Evolutionary conservation across 768 basidiomycete genomes (phyloP).

Genomic region (Tremella fuciformis): DNA sequence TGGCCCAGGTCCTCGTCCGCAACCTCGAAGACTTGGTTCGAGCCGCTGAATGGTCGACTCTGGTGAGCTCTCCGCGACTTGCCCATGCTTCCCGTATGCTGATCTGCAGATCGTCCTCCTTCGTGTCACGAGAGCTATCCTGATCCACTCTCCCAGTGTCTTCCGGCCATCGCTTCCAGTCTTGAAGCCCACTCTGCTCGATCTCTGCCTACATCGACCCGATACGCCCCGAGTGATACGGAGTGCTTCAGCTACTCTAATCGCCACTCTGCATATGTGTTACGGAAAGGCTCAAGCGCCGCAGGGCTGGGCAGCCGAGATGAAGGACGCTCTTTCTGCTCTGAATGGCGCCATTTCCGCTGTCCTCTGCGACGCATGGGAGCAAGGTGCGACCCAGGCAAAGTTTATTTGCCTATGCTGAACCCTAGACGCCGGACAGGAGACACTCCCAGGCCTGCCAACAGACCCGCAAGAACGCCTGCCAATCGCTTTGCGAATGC

Average conservation of each 20-base stretch:
- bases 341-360: constrained; percentile 23
- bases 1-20: constrained; percentile 16
- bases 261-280: constrained; percentile 30
- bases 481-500: constrained; percentile 20
- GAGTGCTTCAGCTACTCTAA: constrained; percentile 17
- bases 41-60: neutral
- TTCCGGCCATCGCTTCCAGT: constrained; percentile 43
- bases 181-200: constrained; percentile 28
- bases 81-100: neutral
- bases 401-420: neutral
- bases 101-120: constrained; percentile 23
- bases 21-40: neutral
- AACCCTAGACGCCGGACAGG: constrained; percentile 18
- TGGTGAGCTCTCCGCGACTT: neutral
- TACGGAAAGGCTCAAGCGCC: constrained; percentile 33
- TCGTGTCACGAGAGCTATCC: constrained; percentile 23
- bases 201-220: constrained; percentile 25
- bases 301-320: constrained; percentile 30
- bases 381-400: constrained; percentile 13
- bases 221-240: constrained; percentile 15
- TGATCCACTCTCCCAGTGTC: constrained; percentile 44
- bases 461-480: constrained; percentile 25
- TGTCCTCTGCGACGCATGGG: constrained; percentile 33
- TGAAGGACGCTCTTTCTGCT: constrained; percentile 35
- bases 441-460: constrained; percentile 21